Evolutionary conservation across 148 eudicot species (phyloP), one percentile per base, ranked within the genome.

Genomic region (Arctostaphylos glauca): DNA sequence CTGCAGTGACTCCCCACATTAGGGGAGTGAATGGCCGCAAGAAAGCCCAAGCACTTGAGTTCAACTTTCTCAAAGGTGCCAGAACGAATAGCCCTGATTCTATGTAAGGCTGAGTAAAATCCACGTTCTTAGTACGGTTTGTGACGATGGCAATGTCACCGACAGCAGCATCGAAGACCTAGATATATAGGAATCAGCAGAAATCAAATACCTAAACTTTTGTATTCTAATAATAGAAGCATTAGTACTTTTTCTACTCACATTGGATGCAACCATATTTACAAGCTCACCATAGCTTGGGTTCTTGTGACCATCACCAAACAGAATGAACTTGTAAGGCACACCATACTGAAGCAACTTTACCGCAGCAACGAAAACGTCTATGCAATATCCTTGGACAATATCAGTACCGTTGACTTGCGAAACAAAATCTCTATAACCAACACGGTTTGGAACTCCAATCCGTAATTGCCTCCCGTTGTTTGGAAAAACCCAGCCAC

Each of bases 81-180:
- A 91, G 87, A 5, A 89, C 84, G 55, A 89, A 88, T 50, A 91
- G 88, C 47, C 93, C 93, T 0, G 93, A 91, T 72, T 91, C 93
- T 82, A 91, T 88, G 80, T 82, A 91, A 25, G 93, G 93, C 81
- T 91, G 93, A 6, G 93, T 88, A 70, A 91, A 91, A 83, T 91
- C 93, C 81, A 86, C 92, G 64, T 81, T 66, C 82, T 85, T 89
- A 56, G 92, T 86, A 54, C 93, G 87, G 82, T 88, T 91, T 43
- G 91, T 91, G 41, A 89, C 83, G 64, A 89, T 91, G 1, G 93
- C 90, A 60, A 89, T 84, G 83, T 91, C 93, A 18, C 93, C 93
- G 76, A 91, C 86, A 73, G 85, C 92, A 70, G 92, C 93, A 91
- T 91, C 93, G 50, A 83, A 88, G 47, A 73, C 87, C 92, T 90